Conservation (phyloP, 352 stramenopile species). For the Peronosclerospora sorghi region DNA sequence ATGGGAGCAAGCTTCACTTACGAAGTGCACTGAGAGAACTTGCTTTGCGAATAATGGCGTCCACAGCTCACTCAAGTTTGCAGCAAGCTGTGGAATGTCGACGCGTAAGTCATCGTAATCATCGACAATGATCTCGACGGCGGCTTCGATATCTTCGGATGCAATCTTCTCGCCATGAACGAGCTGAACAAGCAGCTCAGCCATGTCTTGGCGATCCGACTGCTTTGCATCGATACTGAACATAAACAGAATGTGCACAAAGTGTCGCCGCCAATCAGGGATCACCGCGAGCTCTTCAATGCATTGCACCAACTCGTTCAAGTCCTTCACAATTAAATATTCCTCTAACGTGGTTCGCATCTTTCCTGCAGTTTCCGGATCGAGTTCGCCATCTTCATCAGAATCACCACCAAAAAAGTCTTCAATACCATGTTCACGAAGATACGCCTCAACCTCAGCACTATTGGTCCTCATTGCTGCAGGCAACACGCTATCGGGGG, state of each 20-base stretch:
- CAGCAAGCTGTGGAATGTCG: slow-evolving; percentile 53
- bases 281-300: slow-evolving; percentile 48
- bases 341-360: slow-evolving; percentile 68
- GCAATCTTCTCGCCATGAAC: slow-evolving; percentile 28
- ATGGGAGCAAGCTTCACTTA: slow-evolving; percentile 32
- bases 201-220: slow-evolving; percentile 31
- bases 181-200: slow-evolving; percentile 33
- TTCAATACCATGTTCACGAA: slow-evolving; percentile 52
- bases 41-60: slow-evolving; percentile 46
- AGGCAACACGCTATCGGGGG: slow-evolving; percentile 36
- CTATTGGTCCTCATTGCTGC: slow-evolving; percentile 26
- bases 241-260: slow-evolving; percentile 39
- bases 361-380: slow-evolving; percentile 48
- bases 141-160: slow-evolving; percentile 39
- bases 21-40: slow-evolving; percentile 35
- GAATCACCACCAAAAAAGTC: slow-evolving; percentile 49
- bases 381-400: slow-evolving; percentile 46
- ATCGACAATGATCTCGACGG: slow-evolving; percentile 40
- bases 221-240: slow-evolving; percentile 46
- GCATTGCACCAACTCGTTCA: slow-evolving; percentile 63
- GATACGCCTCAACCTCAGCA: slow-evolving; percentile 37
- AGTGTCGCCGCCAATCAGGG: slow-evolving; percentile 47
- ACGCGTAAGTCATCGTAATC: slow-evolving; percentile 70
- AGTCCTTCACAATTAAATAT: slow-evolving; percentile 65
- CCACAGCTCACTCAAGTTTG: slow-evolving; percentile 51